Evolutionary conservation across 1,139 yeast genomes (phyloP).

Genomic region (Eremothecium cymbalariae): DNA sequence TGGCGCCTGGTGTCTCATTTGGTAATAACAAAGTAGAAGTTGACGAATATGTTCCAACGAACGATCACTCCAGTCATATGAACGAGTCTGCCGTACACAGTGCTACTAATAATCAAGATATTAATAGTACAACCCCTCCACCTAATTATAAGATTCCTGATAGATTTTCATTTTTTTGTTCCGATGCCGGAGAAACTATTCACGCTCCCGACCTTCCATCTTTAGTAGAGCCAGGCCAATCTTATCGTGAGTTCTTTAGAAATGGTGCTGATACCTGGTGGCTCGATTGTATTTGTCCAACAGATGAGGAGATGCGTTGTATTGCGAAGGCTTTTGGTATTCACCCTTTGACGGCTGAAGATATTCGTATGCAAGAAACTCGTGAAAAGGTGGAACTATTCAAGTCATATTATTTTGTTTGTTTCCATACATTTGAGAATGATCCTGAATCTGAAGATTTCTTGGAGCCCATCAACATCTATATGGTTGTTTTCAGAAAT

Average conservation of each 20-base stretch:
- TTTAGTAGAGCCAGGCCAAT: conserved; percentile 54
- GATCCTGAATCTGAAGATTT: conserved; percentile 72
- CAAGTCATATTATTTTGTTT: conserved; percentile 77
- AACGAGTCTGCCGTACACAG: conserved; percentile 1
- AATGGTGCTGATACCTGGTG: conserved; percentile 52
- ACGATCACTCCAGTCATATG: conserved; percentile 4
- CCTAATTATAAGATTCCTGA: conserved; percentile 42
- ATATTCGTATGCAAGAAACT: conserved; percentile 86
- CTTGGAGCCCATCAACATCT: conserved; percentile 79
- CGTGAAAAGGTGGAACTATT: conserved; percentile 93
- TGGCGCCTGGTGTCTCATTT: conserved; percentile 31
- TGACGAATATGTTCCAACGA: conserved; percentile 26
- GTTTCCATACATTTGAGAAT: conserved; percentile 75
- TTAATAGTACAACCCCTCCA: conserved; percentile 1
- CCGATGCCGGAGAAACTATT: conserved; percentile 76
- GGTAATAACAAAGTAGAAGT: conserved; percentile 34
- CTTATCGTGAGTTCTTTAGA: conserved; percentile 56
- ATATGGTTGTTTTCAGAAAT: conserved; percentile 76
- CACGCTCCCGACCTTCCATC: conserved; percentile 85
- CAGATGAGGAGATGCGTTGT: conserved; percentile 60
- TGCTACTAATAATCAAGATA: not conserved
- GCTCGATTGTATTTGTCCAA: conserved; percentile 65
- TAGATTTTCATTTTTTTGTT: conserved; percentile 73
- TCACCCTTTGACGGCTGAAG: conserved; percentile 94
- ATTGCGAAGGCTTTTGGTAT: conserved; percentile 79